Evolutionary conservation across 306 rosid species (phyloP), one percentile per base, ranked within the genome.

Genomic region (Corylus americana): DNA sequence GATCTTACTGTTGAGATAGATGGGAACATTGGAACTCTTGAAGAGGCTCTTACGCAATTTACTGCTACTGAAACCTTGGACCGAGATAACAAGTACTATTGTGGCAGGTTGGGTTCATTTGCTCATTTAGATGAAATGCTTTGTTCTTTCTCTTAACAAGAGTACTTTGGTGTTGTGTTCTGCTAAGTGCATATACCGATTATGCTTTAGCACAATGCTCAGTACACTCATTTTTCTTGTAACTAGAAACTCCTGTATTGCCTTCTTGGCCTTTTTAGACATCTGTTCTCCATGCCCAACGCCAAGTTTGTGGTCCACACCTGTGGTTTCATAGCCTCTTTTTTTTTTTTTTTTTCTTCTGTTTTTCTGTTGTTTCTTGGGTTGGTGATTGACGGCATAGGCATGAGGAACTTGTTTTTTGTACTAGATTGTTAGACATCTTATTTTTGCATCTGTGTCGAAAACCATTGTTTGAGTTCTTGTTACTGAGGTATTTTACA

Each of bases 1-100:
- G 97, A 92, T 84, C 93, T 92, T 49, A 87, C 93, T 62, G 94
- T 92, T 72, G 97, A 90, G 80, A 92, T 92, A 71, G 97, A 86
- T 39, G 97, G 97, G 63, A 83, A 89, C 79, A 92, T 92, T 85
- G 94, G 89, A 78, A 90, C 92, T 51, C 88, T 92, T 89, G 97
- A 90, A 73, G 94, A 90, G 84, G 97, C 97, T 83, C 94, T 92
- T 83, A 80, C 90, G 74, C 94, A 90, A 75, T 92, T 88, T 87
- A 92, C 94, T 1, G 93, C 93, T 54, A 86, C 92, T 48, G 97
- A 92, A 85, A 87, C 80, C 57, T 83, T 92, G 89, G 94, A 92
- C 58, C 83, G 87, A 81, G 90, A 90, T 66, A 90, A 90, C 67
- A 90, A 88, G 86, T 92, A 90, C 85, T 78, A 87, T 61, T 92